phyloP scores from a whole-genome alignment of 257 asterid species.

The Ilex aquifolium region DNA sequence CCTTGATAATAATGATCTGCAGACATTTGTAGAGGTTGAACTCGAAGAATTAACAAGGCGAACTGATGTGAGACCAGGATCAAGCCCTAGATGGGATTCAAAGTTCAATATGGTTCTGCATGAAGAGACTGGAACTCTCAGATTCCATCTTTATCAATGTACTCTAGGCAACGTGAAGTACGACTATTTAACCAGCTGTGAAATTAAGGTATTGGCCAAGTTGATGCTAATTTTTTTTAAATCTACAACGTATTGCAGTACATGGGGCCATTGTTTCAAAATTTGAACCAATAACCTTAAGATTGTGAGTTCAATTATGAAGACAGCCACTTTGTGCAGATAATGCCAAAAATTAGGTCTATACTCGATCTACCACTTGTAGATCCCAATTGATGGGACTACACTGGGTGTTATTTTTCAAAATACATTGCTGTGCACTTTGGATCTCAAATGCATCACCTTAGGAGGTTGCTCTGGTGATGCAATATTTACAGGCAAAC shows the following conservation, averaged over 20 bases:
- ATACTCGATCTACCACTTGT: too few relatives aligned
- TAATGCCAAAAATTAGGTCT: too few relatives aligned
- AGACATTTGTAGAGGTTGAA: constrained; percentile 85
- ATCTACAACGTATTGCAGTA: neutral
- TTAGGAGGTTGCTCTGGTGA: neutral
- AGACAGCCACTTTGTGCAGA: too few relatives aligned
- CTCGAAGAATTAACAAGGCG: constrained; percentile 76
- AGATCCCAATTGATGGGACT: too few relatives aligned
- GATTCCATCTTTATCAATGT: constrained; percentile 68
- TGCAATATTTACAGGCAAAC: too few relatives aligned
- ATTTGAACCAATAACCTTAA: too few relatives aligned
- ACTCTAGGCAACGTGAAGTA: constrained; percentile 66
- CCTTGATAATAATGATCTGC: constrained; percentile 47
- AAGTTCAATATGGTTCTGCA: constrained; percentile 75
- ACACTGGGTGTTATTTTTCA: too few relatives aligned
- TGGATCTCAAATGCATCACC: neutral
- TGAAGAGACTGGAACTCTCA: constrained; percentile 63
- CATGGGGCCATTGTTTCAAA: too few relatives aligned
- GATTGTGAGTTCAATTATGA: too few relatives aligned
- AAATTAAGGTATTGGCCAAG: constrained; percentile 60
- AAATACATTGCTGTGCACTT: too few relatives aligned
- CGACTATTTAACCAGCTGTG: constrained; percentile 81
- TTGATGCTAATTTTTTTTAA: constrained; percentile 7
- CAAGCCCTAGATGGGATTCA: constrained; percentile 79
- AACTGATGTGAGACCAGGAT: constrained; percentile 57